Conservation (phyloP, 2,329 filamentous ascomycete species). For the Dothidotthia symphoricarpi region DNA sequence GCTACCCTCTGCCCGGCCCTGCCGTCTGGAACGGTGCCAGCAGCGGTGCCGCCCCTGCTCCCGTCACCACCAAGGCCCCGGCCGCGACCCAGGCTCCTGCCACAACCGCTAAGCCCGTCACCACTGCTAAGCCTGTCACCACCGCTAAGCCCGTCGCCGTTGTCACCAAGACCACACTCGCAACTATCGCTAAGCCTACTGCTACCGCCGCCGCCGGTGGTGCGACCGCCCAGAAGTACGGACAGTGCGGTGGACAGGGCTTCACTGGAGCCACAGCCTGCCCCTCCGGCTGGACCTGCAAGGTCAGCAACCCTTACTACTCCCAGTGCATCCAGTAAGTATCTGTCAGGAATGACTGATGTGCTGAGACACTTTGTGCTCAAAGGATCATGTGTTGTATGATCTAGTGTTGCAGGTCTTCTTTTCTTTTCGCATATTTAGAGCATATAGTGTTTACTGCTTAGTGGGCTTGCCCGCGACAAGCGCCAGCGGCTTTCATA, state of each 20-base stretch:
- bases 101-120: slow-evolving; percentile 10
- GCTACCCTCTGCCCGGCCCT: slow-evolving; percentile 40
- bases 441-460: slow-evolving; percentile 2
- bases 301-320: slow-evolving; percentile 47
- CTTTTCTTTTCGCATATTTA: background rate
- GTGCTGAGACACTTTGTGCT: too few relatives aligned
- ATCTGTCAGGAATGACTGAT: too few relatives aligned
- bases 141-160: slow-evolving; percentile 9
- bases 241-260: slow-evolving; percentile 49
- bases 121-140: too few relatives aligned
- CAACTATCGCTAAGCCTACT: slow-evolving; percentile 20
- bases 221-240: slow-evolving; percentile 35
- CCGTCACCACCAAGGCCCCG: slow-evolving; percentile 7
- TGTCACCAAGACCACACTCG: slow-evolving; percentile 19
- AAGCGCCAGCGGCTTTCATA: slow-evolving; percentile 2
- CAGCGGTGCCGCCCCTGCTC: slow-evolving; percentile 10
- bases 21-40: slow-evolving; percentile 35
- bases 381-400: slow-evolving; percentile 2
- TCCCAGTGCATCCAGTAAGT: slow-evolving; percentile 43
- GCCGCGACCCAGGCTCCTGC: slow-evolving; percentile 7
- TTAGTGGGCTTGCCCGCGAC: slow-evolving; percentile 10
- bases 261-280: slow-evolving; percentile 45
- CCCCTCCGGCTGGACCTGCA: slow-evolving; percentile 42
- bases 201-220: slow-evolving; percentile 12
- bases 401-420: slow-evolving; percentile 7